phyloP scores from a whole-genome alignment of 441 rosid species.

The Pelargonium fulgidum region DNA sequence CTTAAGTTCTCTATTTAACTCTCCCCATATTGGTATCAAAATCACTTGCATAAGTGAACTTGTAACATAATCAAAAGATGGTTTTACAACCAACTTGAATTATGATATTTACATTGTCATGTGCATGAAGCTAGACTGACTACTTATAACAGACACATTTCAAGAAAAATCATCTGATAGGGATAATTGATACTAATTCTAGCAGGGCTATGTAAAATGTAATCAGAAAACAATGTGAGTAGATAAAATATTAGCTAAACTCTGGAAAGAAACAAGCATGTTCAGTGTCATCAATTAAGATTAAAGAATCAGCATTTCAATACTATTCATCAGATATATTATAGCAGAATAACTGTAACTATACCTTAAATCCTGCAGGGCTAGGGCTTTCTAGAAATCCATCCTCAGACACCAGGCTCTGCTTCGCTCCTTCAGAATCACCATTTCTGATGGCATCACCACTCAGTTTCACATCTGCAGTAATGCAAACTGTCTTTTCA shows the following conservation, averaged over 20 bases:
- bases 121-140: neutral
- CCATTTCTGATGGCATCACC: slow-evolving; percentile 95
- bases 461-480: slow-evolving; percentile 89
- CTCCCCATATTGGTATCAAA: neutral
- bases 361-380: slow-evolving; percentile 93
- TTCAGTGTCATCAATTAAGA: slow-evolving; percentile 3
- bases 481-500: slow-evolving; percentile 92
- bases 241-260: slow-evolving; percentile 5
- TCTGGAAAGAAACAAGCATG: neutral
- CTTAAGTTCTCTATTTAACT: neutral
- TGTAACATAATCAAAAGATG: neutral
- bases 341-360: slow-evolving; percentile 5
- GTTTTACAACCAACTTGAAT: neutral
- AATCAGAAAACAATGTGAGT: neutral
- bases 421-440: slow-evolving; percentile 95
- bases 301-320: neutral
- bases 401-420: slow-evolving; percentile 87
- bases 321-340: neutral
- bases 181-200: neutral
- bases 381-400: slow-evolving; percentile 94
- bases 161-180: neutral
- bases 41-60: neutral
- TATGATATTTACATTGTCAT: neutral
- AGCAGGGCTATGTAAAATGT: neutral
- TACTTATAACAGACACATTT: neutral